Percentiles rank a stretch among this genome's conserved stretches.
Evolutionary conservation across 345 rosid species (phyloP).

Genomic region (Reutealis trisperma): DNA sequence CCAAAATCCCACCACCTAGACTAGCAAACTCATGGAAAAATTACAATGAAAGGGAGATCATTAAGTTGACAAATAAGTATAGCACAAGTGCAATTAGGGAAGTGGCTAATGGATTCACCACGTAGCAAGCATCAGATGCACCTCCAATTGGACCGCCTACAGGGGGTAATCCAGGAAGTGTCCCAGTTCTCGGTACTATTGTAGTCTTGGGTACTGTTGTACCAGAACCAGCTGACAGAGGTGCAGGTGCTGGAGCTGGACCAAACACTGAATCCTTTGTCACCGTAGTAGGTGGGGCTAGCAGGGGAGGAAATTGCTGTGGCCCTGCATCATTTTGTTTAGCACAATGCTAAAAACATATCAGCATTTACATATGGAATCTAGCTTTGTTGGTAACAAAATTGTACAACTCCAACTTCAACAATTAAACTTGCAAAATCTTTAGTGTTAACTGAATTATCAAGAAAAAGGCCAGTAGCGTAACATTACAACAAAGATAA

Average conservation of each 20-base stretch:
- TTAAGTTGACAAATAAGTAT: constrained; percentile 29
- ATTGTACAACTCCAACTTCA: background rate
- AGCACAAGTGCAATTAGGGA: constrained; percentile 25
- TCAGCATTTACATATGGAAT: background rate
- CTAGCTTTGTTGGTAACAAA: background rate
- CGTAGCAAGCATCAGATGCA: constrained; percentile 43
- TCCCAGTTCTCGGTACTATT: constrained; percentile 53
- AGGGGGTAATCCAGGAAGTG: constrained; percentile 56
- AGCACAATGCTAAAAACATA: constrained; percentile 3
- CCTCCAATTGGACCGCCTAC: constrained; percentile 63
- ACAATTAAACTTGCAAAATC: background rate
- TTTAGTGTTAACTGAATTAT: background rate
- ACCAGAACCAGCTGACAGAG: constrained; percentile 39
- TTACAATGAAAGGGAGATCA: constrained; percentile 33
- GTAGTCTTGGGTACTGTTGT: constrained; percentile 48
- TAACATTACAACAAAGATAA: background rate
- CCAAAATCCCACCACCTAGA: constrained; percentile 21
- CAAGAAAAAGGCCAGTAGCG: background rate
- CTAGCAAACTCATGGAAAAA: constrained; percentile 15
- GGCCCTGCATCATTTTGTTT: constrained; percentile 58
- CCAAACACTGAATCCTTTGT: constrained; percentile 42
- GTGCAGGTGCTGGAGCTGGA: constrained; percentile 67
- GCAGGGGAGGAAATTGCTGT: constrained; percentile 63
- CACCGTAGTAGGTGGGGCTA: constrained; percentile 78
- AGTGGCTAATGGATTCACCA: constrained; percentile 32